Evolutionary conservation across 1,284 basidiomycete genomes (phyloP).

Genomic region (Cryptococcus depauperatus): DNA sequence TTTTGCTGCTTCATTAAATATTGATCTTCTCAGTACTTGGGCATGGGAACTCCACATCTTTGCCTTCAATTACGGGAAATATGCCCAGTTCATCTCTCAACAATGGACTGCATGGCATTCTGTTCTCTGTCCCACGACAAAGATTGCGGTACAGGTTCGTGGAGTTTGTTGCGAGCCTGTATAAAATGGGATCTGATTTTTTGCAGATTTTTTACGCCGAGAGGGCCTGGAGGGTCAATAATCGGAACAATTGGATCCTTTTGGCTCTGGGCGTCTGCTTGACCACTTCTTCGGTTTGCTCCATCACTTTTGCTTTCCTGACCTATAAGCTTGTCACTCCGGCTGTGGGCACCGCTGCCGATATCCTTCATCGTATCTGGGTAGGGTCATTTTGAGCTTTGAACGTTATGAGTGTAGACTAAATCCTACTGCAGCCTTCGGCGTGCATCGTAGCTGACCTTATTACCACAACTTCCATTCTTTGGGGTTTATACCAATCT

Average conservation of each 20-base stretch:
- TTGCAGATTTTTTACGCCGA: constrained; percentile 13
- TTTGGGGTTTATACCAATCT: constrained; percentile 10
- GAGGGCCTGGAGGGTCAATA: constrained; percentile 15
- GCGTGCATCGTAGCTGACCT: constrained; percentile 12
- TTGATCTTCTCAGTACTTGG: constrained; percentile 5
- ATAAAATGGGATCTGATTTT: not conserved
- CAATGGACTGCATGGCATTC: constrained; percentile 15
- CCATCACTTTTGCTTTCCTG: no score
- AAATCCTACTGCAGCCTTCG: constrained; percentile 3
- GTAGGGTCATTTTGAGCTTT: not conserved
- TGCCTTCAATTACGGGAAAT: constrained; percentile 9
- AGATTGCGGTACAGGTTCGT: constrained; percentile 15
- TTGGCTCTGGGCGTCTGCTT: constrained; percentile 2
- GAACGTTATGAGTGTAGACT: not conserved
- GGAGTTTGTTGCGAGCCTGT: not conserved
- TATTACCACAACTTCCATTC: constrained; percentile 11
- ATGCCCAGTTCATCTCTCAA: constrained; percentile 11
- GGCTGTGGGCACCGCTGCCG: not conserved
- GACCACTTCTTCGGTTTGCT: no score
- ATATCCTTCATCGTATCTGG: no score
- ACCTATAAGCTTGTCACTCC: no score
- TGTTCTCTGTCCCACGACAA: constrained; percentile 10
- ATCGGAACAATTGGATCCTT: constrained; percentile 4
- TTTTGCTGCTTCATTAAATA: not conserved
- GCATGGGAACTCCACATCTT: constrained; percentile 13